Conservation (phyloP, 805 yeast genomes). For the Kluyveromyces wickerhamii region DNA sequence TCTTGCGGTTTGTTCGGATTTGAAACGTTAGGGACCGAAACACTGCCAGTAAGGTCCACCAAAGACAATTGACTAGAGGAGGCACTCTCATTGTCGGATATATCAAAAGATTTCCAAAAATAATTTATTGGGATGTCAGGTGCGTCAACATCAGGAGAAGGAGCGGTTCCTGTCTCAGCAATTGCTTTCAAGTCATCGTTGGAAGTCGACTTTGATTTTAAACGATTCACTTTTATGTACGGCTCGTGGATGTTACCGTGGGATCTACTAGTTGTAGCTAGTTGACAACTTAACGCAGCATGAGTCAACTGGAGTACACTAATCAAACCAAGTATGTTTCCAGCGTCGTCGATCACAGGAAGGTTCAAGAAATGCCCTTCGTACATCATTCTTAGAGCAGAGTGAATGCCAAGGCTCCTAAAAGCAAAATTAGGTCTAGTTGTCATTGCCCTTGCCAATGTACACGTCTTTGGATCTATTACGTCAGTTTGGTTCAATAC, state of each 20-base stretch:
- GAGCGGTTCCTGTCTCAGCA: neutral
- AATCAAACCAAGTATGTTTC: slow-evolving; percentile 34
- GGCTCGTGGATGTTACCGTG: slow-evolving; percentile 15
- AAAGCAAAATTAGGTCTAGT: slow-evolving; percentile 40
- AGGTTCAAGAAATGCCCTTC: slow-evolving; percentile 39
- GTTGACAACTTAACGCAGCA: slow-evolving; percentile 27
- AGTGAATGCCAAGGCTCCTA: slow-evolving; percentile 32
- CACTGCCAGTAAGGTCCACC: slow-evolving; percentile 5
- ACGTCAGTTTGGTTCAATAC: slow-evolving; percentile 29
- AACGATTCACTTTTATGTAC: neutral
- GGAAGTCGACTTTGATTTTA: neutral
- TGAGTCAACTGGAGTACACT: slow-evolving; percentile 38
- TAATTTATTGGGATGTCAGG: slow-evolving; percentile 24
- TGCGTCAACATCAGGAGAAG: slow-evolving; percentile 15
- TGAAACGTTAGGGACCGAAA: neutral
- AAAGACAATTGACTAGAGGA: slow-evolving; percentile 17
- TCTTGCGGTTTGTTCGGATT: neutral
- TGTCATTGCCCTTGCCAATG: slow-evolving; percentile 38
- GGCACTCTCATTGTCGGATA: slow-evolving; percentile 23
- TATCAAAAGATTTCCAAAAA: slow-evolving; percentile 29
- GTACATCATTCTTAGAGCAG: slow-evolving; percentile 39
- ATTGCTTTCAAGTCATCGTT: neutral
- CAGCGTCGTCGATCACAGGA: slow-evolving; percentile 31
- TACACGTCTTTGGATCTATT: slow-evolving; percentile 31
- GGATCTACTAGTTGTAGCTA: slow-evolving; percentile 13